These are phyloP conservation scores for Candida bentonensis DNA, from an alignment of 805 yeast genomes.

Conservation along the genomic window DNA sequence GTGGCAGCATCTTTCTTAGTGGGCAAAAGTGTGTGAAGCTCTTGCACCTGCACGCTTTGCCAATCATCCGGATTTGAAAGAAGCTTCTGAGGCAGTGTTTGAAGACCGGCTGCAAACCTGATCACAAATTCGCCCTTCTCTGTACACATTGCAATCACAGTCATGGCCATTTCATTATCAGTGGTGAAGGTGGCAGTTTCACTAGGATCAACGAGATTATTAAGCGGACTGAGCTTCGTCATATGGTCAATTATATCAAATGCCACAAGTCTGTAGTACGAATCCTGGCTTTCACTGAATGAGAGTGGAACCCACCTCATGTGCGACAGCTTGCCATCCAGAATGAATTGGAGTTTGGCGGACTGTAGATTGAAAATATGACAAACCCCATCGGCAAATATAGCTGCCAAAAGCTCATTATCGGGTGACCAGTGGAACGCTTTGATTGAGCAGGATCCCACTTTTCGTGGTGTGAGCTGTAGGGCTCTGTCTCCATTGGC, in stretches of 20 bases:
- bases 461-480: background rate
- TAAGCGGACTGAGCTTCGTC: background rate
- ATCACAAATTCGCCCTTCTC: background rate
- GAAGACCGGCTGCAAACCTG: conserved; percentile 1
- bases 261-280: background rate
- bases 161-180: conserved; percentile 1
- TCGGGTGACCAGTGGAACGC: background rate
- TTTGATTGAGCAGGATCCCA: background rate
- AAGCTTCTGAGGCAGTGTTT: background rate
- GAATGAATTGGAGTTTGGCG: background rate
- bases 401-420: background rate
- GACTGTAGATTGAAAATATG: background rate
- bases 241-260: background rate
- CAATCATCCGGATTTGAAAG: background rate
- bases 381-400: background rate
- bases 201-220: background rate
- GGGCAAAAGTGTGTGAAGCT: background rate
- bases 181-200: background rate
- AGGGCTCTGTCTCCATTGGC: background rate
- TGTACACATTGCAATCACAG: background rate
- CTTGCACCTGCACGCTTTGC: background rate
- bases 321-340: background rate
- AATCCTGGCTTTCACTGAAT: background rate
- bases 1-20: background rate
- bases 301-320: background rate